These are phyloP conservation scores for Millerago galiae DNA, from an alignment of 805 yeast species.

Conservation along the genomic window DNA sequence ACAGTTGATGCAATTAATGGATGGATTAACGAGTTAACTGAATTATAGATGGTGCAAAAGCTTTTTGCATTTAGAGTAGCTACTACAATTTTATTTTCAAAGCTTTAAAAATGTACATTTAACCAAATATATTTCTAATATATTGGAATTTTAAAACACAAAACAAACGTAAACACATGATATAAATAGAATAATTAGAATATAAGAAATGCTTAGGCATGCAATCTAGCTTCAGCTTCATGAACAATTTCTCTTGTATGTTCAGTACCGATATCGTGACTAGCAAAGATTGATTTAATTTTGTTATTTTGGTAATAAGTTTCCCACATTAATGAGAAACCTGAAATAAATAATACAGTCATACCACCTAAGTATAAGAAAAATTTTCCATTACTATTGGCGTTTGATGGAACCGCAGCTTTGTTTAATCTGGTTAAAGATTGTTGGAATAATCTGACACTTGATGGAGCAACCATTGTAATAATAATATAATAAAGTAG, in stretches of 20 bases:
- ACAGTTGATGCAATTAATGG: conserved; percentile 23
- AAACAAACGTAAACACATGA: neutral
- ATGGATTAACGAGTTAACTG: conserved; percentile 30
- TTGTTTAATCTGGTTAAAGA: conserved; percentile 17
- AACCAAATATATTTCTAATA: neutral
- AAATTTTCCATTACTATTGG: conserved; percentile 10
- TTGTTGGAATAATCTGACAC: conserved; percentile 18
- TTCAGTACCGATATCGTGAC: conserved; percentile 8
- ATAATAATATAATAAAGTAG: neutral
- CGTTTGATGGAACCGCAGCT: conserved; percentile 13
- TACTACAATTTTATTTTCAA: no score
- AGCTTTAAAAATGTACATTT: neutral
- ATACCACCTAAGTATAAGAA: conserved; percentile 17
- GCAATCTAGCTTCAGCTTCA: conserved; percentile 2
- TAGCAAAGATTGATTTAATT: conserved; percentile 19
- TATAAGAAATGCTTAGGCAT: neutral
- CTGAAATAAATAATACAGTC: conserved; percentile 13
- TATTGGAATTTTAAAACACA: neutral
- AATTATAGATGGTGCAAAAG: conserved; percentile 5
- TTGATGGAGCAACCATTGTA: conserved; percentile 22
- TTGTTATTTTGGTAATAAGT: conserved; percentile 22
- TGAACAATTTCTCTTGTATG: conserved; percentile 5
- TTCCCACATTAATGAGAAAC: conserved; percentile 15
- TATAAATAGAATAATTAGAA: neutral
- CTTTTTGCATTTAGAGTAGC: no score